Evolutionary conservation across 2,329 filamentous ascomycete genomes (phyloP).

Genomic region (Colletotrichum sp.): DNA sequence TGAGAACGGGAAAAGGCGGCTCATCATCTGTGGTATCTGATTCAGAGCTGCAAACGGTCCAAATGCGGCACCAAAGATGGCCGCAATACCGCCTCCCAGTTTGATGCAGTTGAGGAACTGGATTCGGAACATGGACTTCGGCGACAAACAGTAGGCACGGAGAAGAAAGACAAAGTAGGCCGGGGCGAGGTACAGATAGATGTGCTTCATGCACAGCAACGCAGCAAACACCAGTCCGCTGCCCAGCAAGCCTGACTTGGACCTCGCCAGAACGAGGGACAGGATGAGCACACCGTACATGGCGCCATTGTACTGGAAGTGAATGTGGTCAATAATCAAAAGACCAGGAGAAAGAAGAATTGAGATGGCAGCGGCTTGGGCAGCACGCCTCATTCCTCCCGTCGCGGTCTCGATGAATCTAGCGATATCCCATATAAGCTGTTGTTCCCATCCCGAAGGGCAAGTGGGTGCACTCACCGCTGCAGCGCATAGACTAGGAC

Average conservation of each 20-base stretch:
- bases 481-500: conserved; percentile 84
- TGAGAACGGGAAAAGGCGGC: conserved; percentile 90
- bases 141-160: conserved; percentile 85
- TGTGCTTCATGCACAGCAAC: conserved; percentile 94
- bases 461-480: conserved; percentile 50
- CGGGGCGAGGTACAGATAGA: conserved; percentile 94
- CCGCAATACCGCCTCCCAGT: conserved; percentile 74
- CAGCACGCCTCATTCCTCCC: conserved; percentile 69
- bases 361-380: conserved; percentile 86
- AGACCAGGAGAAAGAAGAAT: conserved; percentile 91
- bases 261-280: conserved; percentile 83
- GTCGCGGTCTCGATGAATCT: conserved; percentile 80
- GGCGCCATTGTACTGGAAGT: conserved; percentile 99
- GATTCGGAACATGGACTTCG: conserved; percentile 76
- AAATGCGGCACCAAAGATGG: conserved; percentile 81
- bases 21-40: conserved; percentile 84
- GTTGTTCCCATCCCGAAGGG: neutral
- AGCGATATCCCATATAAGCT: neutral
- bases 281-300: conserved; percentile 90
- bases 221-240: conserved; percentile 86
- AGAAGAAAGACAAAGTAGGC: conserved; percentile 95
- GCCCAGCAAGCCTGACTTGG: conserved; percentile 73
- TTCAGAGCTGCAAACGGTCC: conserved; percentile 84
- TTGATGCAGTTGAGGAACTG: conserved; percentile 82
- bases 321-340: conserved; percentile 96